These are phyloP conservation scores for Calonectria honghensis DNA, from an alignment of 2,329 filamentous ascomycete genomes.

Conservation along the genomic window DNA sequence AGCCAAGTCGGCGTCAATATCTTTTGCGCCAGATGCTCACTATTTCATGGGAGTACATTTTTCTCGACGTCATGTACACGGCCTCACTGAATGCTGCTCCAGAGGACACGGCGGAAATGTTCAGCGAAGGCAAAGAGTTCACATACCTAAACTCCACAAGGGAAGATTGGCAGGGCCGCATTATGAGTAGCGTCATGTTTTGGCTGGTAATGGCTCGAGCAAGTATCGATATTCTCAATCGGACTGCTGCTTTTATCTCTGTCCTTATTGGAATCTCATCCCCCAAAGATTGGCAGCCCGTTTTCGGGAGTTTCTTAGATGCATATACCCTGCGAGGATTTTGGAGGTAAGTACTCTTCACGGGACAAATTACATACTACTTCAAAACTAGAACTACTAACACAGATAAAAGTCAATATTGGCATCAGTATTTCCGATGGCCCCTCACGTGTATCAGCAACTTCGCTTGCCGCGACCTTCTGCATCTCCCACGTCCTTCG, in stretches of 20 bases:
- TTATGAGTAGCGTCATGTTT: conserved; percentile 4
- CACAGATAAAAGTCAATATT: neutral
- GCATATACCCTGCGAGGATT: conserved; percentile 3
- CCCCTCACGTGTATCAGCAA: neutral
- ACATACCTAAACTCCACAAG: neutral
- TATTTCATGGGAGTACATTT: neutral
- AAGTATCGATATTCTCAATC: conserved; percentile 3
- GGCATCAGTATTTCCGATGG: conserved; percentile 22
- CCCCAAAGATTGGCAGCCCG: neutral
- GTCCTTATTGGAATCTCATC: neutral
- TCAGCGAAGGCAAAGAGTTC: neutral
- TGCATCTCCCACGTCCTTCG: neutral
- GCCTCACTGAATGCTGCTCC: neutral
- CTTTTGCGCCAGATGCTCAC: neutral
- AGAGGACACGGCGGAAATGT: neutral
- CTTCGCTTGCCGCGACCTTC: neutral
- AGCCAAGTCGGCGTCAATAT: neutral
- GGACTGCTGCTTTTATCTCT: neutral
- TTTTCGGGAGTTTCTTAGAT: conserved; percentile 1
- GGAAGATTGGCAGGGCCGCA: neutral
- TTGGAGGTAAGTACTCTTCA: neutral
- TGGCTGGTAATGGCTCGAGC: conserved; percentile 5
- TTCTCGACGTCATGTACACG: conserved; percentile 6
- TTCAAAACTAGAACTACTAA: neutral
- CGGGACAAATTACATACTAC: neutral